phyloP scores from a whole-genome alignment of 768 basidiomycete genomes.

The Collybiopsis confluens region DNA sequence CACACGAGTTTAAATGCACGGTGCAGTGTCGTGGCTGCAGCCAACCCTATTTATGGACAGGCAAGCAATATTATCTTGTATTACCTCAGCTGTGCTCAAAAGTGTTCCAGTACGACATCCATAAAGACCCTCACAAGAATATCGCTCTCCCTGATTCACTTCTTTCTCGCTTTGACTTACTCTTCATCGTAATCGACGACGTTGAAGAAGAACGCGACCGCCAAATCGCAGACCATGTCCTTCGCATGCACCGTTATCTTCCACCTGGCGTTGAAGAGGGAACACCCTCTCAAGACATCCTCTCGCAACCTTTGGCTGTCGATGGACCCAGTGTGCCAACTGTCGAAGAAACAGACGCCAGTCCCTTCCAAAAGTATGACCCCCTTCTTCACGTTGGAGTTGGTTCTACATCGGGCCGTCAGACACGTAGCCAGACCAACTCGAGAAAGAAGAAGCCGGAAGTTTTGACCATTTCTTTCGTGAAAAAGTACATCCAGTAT shows the following conservation, averaged over 20 bases:
- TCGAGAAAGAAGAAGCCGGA: conserved; percentile 57
- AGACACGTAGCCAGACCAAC: conserved; percentile 49
- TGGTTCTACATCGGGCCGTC: conserved; percentile 40
- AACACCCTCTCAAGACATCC: conserved; percentile 82
- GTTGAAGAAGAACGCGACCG: conserved; percentile 94
- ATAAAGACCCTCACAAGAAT: conserved; percentile 98
- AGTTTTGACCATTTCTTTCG: conserved; percentile 87
- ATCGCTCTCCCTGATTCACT: conserved; percentile 97
- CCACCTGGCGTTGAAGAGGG: conserved; percentile 97
- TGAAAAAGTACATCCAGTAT: conserved; percentile 99
- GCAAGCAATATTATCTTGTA: conserved; percentile 35
- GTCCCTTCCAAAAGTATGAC: conserved; percentile 95
- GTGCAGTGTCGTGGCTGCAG: conserved; percentile 96
- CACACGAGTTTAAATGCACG: conserved; percentile 97
- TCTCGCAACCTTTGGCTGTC: conserved; percentile 83
- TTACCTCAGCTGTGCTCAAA: not conserved
- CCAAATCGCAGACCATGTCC: conserved; percentile 93
- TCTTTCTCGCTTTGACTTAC: conserved; percentile 95
- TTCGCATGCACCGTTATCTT: conserved; percentile 95
- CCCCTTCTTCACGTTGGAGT: conserved; percentile 90
- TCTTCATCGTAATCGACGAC: conserved; percentile 98
- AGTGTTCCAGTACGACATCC: conserved; percentile 82
- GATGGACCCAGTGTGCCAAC: conserved; percentile 64
- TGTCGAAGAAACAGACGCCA: conserved; percentile 60
- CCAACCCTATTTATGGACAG: conserved; percentile 98